Conservation (phyloP, 2,329 filamentous ascomycete species). For the Cadophora luteo-olivacea region DNA sequence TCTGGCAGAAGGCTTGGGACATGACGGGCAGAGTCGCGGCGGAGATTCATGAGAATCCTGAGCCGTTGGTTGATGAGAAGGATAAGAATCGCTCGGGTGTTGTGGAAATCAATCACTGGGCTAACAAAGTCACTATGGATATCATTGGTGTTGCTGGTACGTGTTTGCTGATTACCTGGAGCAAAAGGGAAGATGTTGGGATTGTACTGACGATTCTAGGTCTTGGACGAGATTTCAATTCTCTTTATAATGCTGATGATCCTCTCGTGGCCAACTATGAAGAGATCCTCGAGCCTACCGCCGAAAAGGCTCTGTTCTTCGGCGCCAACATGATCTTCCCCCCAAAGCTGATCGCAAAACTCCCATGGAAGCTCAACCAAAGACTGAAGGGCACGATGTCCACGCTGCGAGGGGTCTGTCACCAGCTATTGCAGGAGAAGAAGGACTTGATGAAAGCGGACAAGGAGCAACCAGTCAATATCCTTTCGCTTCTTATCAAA, state of each 20-base stretch:
- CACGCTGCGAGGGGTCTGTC: conserved; percentile 65
- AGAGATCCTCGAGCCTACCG: conserved; percentile 58
- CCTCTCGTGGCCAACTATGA: conserved; percentile 63
- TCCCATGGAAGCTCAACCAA: conserved; percentile 75
- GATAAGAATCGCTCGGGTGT: conserved; percentile 45
- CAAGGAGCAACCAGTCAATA: conserved; percentile 65
- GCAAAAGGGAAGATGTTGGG: not conserved
- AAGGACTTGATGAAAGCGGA: conserved; percentile 57
- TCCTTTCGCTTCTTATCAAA: conserved; percentile 78
- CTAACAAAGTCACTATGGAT: conserved; percentile 71
- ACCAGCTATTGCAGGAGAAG: conserved; percentile 72
- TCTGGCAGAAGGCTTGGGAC: conserved; percentile 78
- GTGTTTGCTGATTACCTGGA: not conserved
- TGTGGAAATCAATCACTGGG: conserved; percentile 66
- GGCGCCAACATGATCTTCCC: conserved; percentile 68
- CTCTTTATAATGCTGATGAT: conserved; percentile 65
- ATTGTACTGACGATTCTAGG: conserved; percentile 46
- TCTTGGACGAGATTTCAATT: conserved; percentile 73
- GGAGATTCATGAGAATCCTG: conserved; percentile 51
- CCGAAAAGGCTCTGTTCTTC: conserved; percentile 59
- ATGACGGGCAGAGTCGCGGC: conserved; percentile 65
- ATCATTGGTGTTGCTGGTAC: conserved; percentile 69
- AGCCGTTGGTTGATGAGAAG: conserved; percentile 41
- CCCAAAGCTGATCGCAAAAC: conserved; percentile 58
- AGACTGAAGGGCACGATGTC: conserved; percentile 61